A percentile compares a stretch with the other conserved stretches of the same genome.
Evolutionary conservation across 2,329 filamentous ascomycete species (phyloP).

Genomic region (Sporothrix mexicana): DNA sequence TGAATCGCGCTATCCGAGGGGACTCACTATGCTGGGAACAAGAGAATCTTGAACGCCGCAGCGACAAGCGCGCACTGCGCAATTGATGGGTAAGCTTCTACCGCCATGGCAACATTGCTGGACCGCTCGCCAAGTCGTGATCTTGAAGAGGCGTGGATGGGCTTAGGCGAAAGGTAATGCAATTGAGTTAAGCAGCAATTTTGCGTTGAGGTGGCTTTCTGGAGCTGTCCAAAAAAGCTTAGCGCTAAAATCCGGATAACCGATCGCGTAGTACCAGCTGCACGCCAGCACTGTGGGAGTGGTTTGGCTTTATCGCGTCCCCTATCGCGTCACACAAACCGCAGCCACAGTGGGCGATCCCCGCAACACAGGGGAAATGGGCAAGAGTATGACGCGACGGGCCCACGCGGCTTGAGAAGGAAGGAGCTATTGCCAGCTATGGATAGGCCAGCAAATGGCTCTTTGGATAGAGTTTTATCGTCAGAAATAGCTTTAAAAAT

Average conservation of each 20-base stretch:
- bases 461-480: background rate
- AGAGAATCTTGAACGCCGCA: slow-evolving; percentile 85
- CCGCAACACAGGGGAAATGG: slow-evolving; percentile 16
- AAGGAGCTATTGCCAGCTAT: background rate
- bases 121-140: slow-evolving; percentile 19
- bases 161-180: background rate
- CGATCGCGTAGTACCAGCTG: slow-evolving; percentile 9
- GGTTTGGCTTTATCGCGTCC: slow-evolving; percentile 11
- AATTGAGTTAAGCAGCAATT: slow-evolving; percentile 1
- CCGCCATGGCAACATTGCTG: slow-evolving; percentile 61
- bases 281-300: background rate
- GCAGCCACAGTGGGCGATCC: background rate
- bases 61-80: slow-evolving; percentile 85
- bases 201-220: slow-evolving; percentile 16
- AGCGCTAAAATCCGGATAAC: slow-evolving; percentile 24
- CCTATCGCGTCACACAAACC: background rate
- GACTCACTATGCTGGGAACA: slow-evolving; percentile 94
- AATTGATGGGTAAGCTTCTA: slow-evolving; percentile 81
- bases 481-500: background rate
- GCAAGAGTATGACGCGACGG: slow-evolving; percentile 19
- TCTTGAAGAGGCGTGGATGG: background rate
- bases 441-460: background rate
- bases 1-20: background rate
- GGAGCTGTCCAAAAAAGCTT: slow-evolving; percentile 30
- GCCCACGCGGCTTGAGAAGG: background rate